Base-by-base conservation (phyloP, 306 rosid genomes). In the Trifolium fragiferum region DNA sequence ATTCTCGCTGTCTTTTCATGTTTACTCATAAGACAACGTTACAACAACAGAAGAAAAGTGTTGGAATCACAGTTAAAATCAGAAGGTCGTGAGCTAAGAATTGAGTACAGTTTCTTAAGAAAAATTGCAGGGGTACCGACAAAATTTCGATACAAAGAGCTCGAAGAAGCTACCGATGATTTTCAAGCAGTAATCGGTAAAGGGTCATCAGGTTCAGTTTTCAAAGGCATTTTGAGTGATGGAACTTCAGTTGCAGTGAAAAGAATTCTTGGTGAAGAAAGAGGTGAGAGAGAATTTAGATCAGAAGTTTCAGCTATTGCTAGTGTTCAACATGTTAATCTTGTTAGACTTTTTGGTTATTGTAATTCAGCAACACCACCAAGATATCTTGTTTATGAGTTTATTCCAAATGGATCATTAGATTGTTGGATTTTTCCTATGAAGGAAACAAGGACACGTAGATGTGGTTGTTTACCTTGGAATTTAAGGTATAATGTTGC, bases 241-340 rank as follows among this genome's bases (percentile, higher is more conserved):
- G 96, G 97, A 14, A 91, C 97, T 32, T 70, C 86, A 0, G 92
- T 94, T 18, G 98, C 98, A 0, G 97, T 91, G 62, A 94, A 94
- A 70, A 40, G 86, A 79, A 85, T 92, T 50, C 66, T 72, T 7
- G 88, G 85, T 5, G 93, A 90, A 7, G 90, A 84, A 18, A 80
- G 84, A 21, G 89, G 97, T 0, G 97, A 94, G 4, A 90, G 74
- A 53, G 97, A 89, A 58, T 91, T 94, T 75, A 82, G 84, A 78
- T 85, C 98, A 8, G 98, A 94, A 75, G 97, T 94, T 19, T 85
- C 98, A 13, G 98, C 97, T 60, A 94, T 94, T 37, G 97, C 96
- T 0, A 88, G 95, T 37, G 90, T 88, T 9, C 98, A 94, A 7
- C 98, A 94, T 57, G 84, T 91, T 2, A 89, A 91, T 72, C 96